phyloP scores from a whole-genome alignment of 148 eudicot species.

The Simmondsia chinensis region DNA sequence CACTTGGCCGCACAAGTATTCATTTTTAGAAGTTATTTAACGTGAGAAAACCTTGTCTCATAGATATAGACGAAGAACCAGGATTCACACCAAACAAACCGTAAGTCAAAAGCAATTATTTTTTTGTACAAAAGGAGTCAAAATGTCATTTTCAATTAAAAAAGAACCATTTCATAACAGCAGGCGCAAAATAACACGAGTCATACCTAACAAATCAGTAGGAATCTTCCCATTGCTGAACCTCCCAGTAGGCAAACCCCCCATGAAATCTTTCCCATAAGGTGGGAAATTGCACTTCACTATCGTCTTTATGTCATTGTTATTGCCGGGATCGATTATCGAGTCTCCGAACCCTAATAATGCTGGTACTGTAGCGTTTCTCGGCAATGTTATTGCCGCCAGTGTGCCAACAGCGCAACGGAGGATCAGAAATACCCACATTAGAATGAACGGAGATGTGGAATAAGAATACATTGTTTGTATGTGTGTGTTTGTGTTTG shows the following conservation, averaged over 20 bases:
- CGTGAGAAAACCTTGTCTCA: too few species aligned
- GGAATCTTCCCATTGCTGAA: constrained; percentile 72
- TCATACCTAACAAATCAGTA: constrained; percentile 55
- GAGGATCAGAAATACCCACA: too few species aligned
- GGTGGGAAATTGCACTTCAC: constrained; percentile 41
- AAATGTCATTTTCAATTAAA: not conserved
- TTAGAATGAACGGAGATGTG: not conserved
- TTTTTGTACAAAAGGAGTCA: not conserved
- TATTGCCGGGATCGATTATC: constrained; percentile 58
- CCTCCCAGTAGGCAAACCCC: constrained; percentile 53
- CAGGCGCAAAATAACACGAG: not conserved
- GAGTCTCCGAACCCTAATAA: constrained; percentile 59
- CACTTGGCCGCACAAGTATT: too few species aligned
- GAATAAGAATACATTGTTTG: too few species aligned
- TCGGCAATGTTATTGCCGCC: constrained; percentile 23
- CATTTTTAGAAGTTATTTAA: too few species aligned
- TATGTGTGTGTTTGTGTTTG: too few species aligned
- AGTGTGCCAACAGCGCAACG: not conserved
- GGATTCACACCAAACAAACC: too few species aligned
- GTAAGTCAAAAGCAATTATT: too few species aligned
- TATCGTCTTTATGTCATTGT: constrained; percentile 26
- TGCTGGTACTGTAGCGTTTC: constrained; percentile 31
- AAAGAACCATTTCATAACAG: not conserved
- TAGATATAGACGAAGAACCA: too few species aligned
- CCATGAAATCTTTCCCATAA: constrained; percentile 50